These are phyloP conservation scores for Backusella sp. DNA, from an alignment of 192 early-diverging fungal species.

Conservation along the genomic window DNA sequence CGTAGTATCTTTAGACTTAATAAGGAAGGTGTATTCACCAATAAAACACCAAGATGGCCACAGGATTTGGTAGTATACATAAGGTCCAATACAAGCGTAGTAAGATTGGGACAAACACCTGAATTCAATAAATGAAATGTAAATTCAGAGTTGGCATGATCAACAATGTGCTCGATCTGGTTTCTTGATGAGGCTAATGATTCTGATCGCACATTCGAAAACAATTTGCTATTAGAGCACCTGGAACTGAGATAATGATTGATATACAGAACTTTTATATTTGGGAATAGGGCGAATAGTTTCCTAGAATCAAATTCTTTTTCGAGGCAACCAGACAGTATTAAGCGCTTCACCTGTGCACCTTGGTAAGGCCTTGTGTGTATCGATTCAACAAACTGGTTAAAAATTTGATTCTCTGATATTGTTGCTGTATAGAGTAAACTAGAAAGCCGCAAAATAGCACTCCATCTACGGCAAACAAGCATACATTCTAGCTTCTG, in stretches of 20 bases:
- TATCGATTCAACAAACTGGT: background rate
- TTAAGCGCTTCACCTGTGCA: background rate
- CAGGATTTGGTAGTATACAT: background rate
- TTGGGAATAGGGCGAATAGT: background rate
- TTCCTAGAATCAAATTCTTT: background rate
- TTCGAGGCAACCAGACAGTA: background rate
- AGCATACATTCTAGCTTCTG: background rate
- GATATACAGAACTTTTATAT: background rate
- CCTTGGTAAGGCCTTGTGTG: background rate
- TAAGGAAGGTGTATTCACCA: conserved; percentile 5
- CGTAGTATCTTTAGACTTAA: background rate
- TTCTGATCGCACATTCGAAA: background rate
- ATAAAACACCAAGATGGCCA: background rate
- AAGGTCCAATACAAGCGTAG: background rate
- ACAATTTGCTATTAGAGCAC: background rate
- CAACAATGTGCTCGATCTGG: background rate
- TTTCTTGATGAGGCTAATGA: background rate
- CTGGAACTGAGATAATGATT: background rate
- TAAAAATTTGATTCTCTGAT: background rate
- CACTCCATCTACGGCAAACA: background rate
- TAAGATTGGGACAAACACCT: background rate
- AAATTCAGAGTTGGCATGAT: background rate
- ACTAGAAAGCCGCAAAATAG: background rate
- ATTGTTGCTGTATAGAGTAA: background rate
- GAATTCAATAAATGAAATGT: conserved; percentile 6